Base-by-base conservation (phyloP, 371 early-diverging fungal genomes). In the Mucor velutinosus region DNA sequence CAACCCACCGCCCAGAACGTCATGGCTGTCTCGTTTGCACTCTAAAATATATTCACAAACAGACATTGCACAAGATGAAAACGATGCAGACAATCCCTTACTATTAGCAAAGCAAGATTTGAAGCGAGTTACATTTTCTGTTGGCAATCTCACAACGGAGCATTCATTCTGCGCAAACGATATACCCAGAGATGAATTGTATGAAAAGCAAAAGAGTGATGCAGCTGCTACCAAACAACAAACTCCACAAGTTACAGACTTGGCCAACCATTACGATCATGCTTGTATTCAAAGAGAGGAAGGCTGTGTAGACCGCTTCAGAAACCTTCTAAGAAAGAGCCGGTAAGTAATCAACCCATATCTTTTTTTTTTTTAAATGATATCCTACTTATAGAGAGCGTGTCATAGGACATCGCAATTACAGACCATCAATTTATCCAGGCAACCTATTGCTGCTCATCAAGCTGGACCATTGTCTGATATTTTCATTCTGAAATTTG, bases 271-370 rank as follows among this genome's bases (percentile, higher is more conserved):
- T 53, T 81, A 81, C 57, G 82, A 81, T 43, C 67, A 76, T 58
- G 82, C 82, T 32, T 81, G 82, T 67, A 68, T 79, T 32, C 58
- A 77, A 53, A 62, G 74, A 47, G 82, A 81, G 62, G 77, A 77
- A 64, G 71, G 63, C 4, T 62, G 63, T 6, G 61, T 78, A 47
- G 76, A 78, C 10, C 62, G 70, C 5, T 76, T 80, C 60, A 64
- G 74, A 47, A 62, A 64, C 29, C 55, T 73, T 5, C 62, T 80
- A 39, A 76, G 71, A 32, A 41, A 62, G 29, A 67, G 60, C 64
- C 64, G 74, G 76, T 75, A 74, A 72, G 62, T 72, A 45, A 30
- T 30, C 5, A 12, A 3, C n/a, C n/a, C n/a, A n/a, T n/a, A n/a
- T n/a, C n/a, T n/a, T 17, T 8, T 60, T 23, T n/a, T 37, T 41